Evolutionary conservation across 352 stramenopile species (phyloP).

Genomic region (Globisporangium abappressorium): DNA sequence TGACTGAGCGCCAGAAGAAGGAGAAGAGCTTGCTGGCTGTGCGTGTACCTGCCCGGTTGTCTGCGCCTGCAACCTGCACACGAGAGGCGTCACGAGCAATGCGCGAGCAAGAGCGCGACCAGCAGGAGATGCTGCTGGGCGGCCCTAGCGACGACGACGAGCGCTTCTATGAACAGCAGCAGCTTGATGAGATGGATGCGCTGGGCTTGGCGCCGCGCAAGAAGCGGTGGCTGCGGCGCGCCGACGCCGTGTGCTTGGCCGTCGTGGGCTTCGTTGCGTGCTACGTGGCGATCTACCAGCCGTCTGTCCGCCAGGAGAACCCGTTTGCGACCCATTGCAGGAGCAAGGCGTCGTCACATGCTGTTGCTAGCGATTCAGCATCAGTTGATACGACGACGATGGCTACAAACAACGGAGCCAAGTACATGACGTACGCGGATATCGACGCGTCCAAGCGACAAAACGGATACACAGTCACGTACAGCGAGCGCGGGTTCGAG

Average conservation of each 20-base stretch:
- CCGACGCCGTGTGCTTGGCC: slow-evolving; percentile 44
- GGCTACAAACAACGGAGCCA: not conserved
- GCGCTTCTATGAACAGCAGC: slow-evolving; percentile 7
- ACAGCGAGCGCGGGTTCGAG: slow-evolving; percentile 49
- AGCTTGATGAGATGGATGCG: not conserved
- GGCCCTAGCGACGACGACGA: slow-evolving; percentile 3
- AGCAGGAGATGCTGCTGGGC: not conserved
- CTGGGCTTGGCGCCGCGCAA: not conserved
- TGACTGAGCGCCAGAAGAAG: not conserved
- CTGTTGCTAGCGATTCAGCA: slow-evolving; percentile 1
- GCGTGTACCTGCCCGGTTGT: not conserved
- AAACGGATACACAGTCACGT: slow-evolving; percentile 48
- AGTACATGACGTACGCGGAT: slow-evolving; percentile 65
- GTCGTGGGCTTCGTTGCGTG: slow-evolving; percentile 49
- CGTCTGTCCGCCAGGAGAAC: slow-evolving; percentile 40
- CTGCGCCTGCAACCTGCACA: not conserved
- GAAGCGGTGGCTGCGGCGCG: slow-evolving; percentile 32
- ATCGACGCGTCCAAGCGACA: slow-evolving; percentile 36
- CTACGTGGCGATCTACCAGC: slow-evolving; percentile 46
- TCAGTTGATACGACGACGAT: not conserved
- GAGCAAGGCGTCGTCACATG: not conserved
- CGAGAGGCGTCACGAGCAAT: not conserved
- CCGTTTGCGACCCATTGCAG: slow-evolving; percentile 19
- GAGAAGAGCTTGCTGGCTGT: not conserved
- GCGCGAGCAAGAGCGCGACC: not conserved